phyloP scores from a whole-genome alignment of 176 grass and related monocot species.

The Areca catechu region DNA sequence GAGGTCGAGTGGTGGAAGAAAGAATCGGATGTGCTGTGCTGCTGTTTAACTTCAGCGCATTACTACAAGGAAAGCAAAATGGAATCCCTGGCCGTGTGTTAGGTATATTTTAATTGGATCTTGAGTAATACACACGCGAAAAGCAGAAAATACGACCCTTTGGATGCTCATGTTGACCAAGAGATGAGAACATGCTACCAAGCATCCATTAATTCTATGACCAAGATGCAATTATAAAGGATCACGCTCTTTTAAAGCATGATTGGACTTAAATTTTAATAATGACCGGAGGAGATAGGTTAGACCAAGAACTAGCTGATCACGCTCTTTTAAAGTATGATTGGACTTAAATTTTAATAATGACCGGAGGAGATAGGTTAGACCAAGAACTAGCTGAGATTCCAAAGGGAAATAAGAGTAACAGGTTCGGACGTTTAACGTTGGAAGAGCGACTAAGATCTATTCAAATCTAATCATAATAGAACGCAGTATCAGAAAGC shows the following conservation, averaged over 20 bases:
- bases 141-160: slow-evolving; percentile 31
- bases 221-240: background rate
- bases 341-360: background rate
- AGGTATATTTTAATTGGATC: slow-evolving; percentile 28
- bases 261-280: slow-evolving; percentile 1
- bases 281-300: no score
- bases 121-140: slow-evolving; percentile 34
- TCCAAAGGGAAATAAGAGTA: no score
- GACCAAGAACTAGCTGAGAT: no score
- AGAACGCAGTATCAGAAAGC: no score
- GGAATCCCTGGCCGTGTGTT: slow-evolving; percentile 34
- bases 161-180: slow-evolving; percentile 49
- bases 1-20: slow-evolving; percentile 26
- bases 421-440: no score
- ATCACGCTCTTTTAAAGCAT: background rate
- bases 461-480: no score
- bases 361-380: no score
- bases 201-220: slow-evolving; percentile 9
- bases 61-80: slow-evolving; percentile 11
- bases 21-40: slow-evolving; percentile 73
- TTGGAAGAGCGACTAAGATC: no score
- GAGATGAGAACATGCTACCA: slow-evolving; percentile 13
- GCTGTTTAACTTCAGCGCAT: slow-evolving; percentile 40
- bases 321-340: slow-evolving; percentile 1
- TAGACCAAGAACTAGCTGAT: background rate